Percentiles rank a stretch among this genome's conserved stretches.
These are phyloP conservation scores for Colletotrichum acutatum DNA, from an alignment of 2,329 filamentous ascomycete genomes.

Conservation along the genomic window DNA sequence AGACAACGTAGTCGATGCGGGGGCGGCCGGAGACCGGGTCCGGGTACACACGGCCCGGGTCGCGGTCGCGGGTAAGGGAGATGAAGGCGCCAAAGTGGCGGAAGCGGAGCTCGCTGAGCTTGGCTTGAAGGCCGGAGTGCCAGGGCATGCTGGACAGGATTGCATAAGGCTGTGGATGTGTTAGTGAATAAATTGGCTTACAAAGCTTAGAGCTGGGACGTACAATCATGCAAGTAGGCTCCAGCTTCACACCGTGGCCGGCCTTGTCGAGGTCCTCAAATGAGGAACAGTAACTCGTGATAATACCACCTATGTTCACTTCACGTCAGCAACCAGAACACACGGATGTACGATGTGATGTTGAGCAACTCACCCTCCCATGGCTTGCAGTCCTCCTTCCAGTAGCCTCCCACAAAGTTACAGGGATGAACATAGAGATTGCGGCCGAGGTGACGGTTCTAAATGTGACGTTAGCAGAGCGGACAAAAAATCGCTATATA, in stretches of 20 bases:
- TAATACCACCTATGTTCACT: constrained; percentile 71
- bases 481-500: background rate
- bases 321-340: constrained; percentile 17
- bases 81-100: constrained; percentile 79
- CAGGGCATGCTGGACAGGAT: constrained; percentile 74
- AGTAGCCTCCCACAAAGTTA: constrained; percentile 68
- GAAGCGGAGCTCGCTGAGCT: constrained; percentile 75
- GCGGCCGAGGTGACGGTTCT: constrained; percentile 83
- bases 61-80: constrained; percentile 78
- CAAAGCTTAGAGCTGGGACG: constrained; percentile 38
- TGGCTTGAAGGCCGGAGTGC: constrained; percentile 75
- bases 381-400: constrained; percentile 74
- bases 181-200: constrained; percentile 6
- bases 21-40: constrained; percentile 75
- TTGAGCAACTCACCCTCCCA: constrained; percentile 64
- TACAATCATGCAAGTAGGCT: constrained; percentile 77
- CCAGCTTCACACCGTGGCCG: constrained; percentile 86
- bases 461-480: constrained; percentile 37
- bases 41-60: constrained; percentile 78
- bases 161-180: constrained; percentile 65
- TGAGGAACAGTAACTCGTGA: constrained; percentile 81
- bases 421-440: constrained; percentile 88
- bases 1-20: constrained; percentile 76
- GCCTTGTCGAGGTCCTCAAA: constrained; percentile 84
- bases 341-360: background rate